Conservation (phyloP, 129 eudicot species). For the Artemisia argyi region DNA sequence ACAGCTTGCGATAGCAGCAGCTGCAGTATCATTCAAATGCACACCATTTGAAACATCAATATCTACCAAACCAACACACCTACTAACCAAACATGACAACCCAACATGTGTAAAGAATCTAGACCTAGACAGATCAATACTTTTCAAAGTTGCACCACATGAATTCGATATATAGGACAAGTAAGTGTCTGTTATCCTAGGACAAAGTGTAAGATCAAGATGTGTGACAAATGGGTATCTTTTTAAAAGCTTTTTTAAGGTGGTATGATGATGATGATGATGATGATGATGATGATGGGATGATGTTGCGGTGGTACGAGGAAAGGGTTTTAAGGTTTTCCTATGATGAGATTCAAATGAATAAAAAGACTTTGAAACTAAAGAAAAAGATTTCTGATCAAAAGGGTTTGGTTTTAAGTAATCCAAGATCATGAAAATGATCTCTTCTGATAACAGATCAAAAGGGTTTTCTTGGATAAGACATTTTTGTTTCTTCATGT, state of each 20-base stretch:
- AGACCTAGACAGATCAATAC: conserved; percentile 75
- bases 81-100: conserved; percentile 53
- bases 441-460: conserved; percentile 70
- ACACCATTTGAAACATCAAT: conserved; percentile 79
- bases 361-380: conserved; percentile 64
- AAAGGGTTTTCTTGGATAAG: conserved; percentile 35
- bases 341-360: conserved; percentile 72
- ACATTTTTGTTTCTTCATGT: conserved; percentile 58
- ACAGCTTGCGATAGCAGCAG: conserved; percentile 68
- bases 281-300: conserved; percentile 31
- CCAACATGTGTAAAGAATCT: conserved; percentile 71
- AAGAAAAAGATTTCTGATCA: conserved; percentile 75
- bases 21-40: conserved; percentile 61
- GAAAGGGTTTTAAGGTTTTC: conserved; percentile 65
- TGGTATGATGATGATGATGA: conserved; percentile 26
- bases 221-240: conserved; percentile 59
- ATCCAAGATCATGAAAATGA: conserved; percentile 68
- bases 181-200: conserved; percentile 53
- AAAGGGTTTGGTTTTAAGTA: conserved; percentile 50
- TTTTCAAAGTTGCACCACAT: conserved; percentile 39
- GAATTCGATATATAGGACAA: conserved; percentile 33
- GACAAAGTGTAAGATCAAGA: conserved; percentile 82
- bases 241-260: conserved; percentile 38
- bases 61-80: conserved; percentile 64
- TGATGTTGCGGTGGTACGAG: conserved; percentile 33